Percentiles rank a stretch among this genome's conserved stretches.
These are phyloP conservation scores for Suillus hirtellus DNA, from an alignment of 768 basidiomycete genomes.

Conservation along the genomic window DNA sequence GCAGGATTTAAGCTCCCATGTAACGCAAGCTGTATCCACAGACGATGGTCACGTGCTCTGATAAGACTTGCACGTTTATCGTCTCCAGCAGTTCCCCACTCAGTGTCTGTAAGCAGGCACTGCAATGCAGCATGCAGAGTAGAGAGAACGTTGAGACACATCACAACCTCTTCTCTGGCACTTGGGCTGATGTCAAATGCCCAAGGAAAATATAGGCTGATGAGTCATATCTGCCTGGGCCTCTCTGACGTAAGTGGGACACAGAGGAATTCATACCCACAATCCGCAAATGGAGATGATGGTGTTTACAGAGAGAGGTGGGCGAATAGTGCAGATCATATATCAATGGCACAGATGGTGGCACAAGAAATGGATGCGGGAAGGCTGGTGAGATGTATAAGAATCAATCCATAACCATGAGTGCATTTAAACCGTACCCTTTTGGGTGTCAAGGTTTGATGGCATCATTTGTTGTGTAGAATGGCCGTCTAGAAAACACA, in stretches of 20 bases:
- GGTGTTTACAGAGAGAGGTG: background rate
- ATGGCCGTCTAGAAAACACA: background rate
- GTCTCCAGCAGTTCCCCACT: slow-evolving; percentile 9
- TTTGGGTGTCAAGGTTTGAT: background rate
- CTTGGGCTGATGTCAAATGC: slow-evolving; percentile 5
- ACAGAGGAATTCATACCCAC: background rate
- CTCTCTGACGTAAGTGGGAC: slow-evolving; percentile 5
- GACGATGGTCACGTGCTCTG: slow-evolving; percentile 5
- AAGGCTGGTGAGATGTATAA: background rate
- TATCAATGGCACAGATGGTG: background rate
- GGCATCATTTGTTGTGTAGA: background rate
- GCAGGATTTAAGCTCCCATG: background rate
- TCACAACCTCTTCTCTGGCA: background rate
- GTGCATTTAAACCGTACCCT: background rate
- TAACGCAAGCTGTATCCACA: background rate
- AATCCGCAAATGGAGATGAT: slow-evolving; percentile 1
- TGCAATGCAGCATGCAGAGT: slow-evolving; percentile 8
- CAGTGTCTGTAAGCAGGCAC: slow-evolving; percentile 1
- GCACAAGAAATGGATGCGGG: background rate
- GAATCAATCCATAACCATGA: no score
- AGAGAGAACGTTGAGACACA: slow-evolving; percentile 8
- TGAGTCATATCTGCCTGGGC: slow-evolving; percentile 7
- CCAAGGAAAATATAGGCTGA: slow-evolving; percentile 13
- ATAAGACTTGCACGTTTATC: slow-evolving; percentile 5
- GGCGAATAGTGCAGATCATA: slow-evolving; percentile 12